Percentiles rank a stretch among this genome's conserved stretches.
phyloP scores from a whole-genome alignment of 371 early-diverging fungal species.

The Batkoa obscura region DNA sequence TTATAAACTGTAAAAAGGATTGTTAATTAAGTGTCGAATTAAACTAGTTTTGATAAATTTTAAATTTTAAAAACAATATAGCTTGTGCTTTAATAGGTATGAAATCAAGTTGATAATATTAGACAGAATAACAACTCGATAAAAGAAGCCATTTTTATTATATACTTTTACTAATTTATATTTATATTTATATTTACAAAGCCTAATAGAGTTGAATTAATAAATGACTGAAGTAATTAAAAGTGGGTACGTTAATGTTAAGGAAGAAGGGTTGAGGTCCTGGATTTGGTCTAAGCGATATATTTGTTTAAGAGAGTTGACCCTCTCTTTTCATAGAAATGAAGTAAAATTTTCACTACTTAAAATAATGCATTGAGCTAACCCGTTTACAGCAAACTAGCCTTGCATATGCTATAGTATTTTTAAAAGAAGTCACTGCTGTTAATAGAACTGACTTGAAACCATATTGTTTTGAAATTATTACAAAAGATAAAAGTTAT shows the following conservation, averaged over 20 bases:
- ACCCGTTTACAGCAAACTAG: neutral
- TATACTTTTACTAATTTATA: too few relatives aligned
- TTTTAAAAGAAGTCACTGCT: constrained; percentile 66
- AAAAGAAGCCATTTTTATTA: too few relatives aligned
- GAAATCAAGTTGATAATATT: too few relatives aligned
- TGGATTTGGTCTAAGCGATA: constrained; percentile 93
- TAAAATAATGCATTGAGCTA: neutral
- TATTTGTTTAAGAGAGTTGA: constrained; percentile 75
- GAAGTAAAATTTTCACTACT: constrained; percentile 43
- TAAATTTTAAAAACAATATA: too few relatives aligned
- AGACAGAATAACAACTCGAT: too few relatives aligned
- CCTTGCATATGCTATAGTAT: constrained; percentile 32
- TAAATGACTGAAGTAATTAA: constrained; percentile 33
- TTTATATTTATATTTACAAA: too few relatives aligned
- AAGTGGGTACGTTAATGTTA: constrained; percentile 63
- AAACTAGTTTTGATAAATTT: too few relatives aligned
- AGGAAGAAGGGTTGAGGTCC: constrained; percentile 71
- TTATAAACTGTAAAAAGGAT: too few relatives aligned
- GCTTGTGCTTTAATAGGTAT: too few relatives aligned
- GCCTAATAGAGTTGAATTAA: too few relatives aligned
- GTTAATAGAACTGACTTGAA: constrained; percentile 74
- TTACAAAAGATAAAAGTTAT: constrained; percentile 66
- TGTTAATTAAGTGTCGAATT: too few relatives aligned
- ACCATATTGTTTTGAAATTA: constrained; percentile 76
- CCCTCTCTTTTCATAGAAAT: constrained; percentile 81